Evolutionary conservation across 225 moss, liverwort and hornwort genomes (phyloP), one percentile per base, ranked within the genome.

Genomic region (Sphagnum tenellum): DNA sequence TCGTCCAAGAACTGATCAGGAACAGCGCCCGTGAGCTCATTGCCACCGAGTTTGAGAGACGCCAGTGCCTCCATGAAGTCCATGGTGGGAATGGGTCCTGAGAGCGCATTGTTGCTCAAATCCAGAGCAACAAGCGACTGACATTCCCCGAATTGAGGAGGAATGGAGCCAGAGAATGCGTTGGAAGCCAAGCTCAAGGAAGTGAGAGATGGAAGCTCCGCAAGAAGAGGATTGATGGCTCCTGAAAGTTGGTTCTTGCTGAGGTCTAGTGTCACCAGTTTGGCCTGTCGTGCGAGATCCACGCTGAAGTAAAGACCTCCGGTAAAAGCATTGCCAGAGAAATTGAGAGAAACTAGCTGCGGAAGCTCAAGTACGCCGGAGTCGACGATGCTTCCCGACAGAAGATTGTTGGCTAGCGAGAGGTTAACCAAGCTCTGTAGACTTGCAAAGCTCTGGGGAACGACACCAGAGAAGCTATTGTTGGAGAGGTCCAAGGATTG

Each of bases 211-310:
- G 67, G 49, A 57, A 64, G 12, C 46, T 47, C 10, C 46, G 64
- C 75, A 3, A 87, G 73, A 63, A 88, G 69, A 7, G 75, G 66
- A 52, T 80, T 74, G 46, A 91, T 82, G 65, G 63, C 48, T 46
- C 88, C 90, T 57, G 90, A 81, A 48, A 91, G 69, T 49, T 73
- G 77, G 63, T 91, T 91, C 50, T 79, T 68, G 63, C 86, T 86
- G 4, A 91, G 67, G 69, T 91, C 91, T 62, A 91, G 62, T 55
- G 64, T 73, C 65, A 76, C 62, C 73, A 91, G 69, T 60, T 64
- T 49, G 2, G 9, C 45, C 66, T 53, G 79, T 72, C 50, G 67
- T 14, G n/a, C 55, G 44, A 78, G 57, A 4, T 59, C 66, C 29
- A 7, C 49, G 5, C 73, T 77, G 46, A 92, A 70, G 44, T 59